A percentile compares a stretch with the other conserved stretches of the same genome.
Conservation (phyloP, 257 asterid genomes). For the Nicotiana attenuata region DNA sequence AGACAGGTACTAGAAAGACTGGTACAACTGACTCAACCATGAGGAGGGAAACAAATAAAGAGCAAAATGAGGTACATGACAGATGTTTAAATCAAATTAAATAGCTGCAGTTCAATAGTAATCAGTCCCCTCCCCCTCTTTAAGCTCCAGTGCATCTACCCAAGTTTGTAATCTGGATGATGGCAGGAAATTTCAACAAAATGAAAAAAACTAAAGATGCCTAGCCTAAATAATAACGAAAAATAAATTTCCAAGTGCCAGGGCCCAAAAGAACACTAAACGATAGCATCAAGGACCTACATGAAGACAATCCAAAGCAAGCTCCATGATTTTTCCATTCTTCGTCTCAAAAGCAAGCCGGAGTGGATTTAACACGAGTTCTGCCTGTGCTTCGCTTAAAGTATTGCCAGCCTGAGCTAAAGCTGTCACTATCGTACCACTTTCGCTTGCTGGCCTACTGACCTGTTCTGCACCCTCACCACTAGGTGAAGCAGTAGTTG, state of each 20-base stretch:
- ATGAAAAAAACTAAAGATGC: conserved; percentile 5
- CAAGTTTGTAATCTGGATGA: not conserved
- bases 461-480: conserved; percentile 40
- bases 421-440: conserved; percentile 43
- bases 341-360: conserved; percentile 91
- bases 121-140: not conserved
- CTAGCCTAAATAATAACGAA: not conserved
- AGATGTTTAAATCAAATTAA: not conserved
- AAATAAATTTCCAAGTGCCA: not conserved
- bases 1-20: not conserved
- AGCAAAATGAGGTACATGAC: not conserved
- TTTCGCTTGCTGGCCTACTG: conserved; percentile 21
- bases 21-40: not conserved
- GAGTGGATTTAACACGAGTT: conserved; percentile 82
- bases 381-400: conserved; percentile 75
- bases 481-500: conserved; percentile 35
- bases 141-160: conserved; percentile 1
- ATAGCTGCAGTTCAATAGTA: conserved; percentile 1
- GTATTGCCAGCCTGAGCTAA: conserved; percentile 85
- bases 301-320: conserved; percentile 99
- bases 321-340: conserved; percentile 80
- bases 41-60: not conserved
- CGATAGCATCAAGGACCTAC: conserved; percentile 49
- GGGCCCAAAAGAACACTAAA: not conserved
- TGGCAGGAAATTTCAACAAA: not conserved